phyloP scores from a whole-genome alignment of 495 filamentous ascomycete genomes.

The Recurvomyces mirabilis region DNA sequence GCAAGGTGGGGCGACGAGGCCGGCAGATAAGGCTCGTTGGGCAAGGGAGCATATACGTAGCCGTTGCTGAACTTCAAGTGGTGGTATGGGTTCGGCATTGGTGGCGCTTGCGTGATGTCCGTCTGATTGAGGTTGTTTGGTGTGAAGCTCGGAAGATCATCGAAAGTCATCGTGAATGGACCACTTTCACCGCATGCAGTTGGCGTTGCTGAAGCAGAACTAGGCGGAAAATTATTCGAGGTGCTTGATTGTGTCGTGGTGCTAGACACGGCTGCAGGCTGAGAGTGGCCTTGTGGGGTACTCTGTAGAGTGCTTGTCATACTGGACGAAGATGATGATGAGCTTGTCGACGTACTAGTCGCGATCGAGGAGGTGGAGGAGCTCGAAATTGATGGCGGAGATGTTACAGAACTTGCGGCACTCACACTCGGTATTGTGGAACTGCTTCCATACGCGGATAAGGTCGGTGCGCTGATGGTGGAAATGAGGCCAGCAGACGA shows the following conservation, averaged over 20 bases:
- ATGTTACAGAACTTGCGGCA: too few relatives aligned
- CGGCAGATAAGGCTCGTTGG: slow-evolving; percentile 32
- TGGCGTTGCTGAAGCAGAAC: slow-evolving; percentile 15
- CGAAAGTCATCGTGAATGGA: slow-evolving; percentile 27
- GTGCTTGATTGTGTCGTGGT: slow-evolving; percentile 1
- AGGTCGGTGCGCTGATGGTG: too few relatives aligned
- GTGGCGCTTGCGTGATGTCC: slow-evolving; percentile 27
- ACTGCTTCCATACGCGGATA: too few relatives aligned
- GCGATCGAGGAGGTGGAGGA: too few relatives aligned
- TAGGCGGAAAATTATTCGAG: slow-evolving; percentile 2
- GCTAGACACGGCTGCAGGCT: neutral
- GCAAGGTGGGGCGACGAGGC: slow-evolving; percentile 33
- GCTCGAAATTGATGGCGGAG: too few relatives aligned
- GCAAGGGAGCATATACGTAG: slow-evolving; percentile 34
- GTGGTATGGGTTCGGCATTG: slow-evolving; percentile 37
- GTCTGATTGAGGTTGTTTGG: slow-evolving; percentile 17
- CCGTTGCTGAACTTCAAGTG: slow-evolving; percentile 35
- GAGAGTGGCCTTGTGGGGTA: neutral
- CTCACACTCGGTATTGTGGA: too few relatives aligned
- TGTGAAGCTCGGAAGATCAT: slow-evolving; percentile 23
- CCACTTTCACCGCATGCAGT: slow-evolving; percentile 27
- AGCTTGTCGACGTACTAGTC: neutral
- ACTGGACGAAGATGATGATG: neutral
- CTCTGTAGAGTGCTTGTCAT: neutral
- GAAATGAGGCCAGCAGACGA: too few relatives aligned